A percentile compares a stretch with the other conserved stretches of the same genome.
phyloP scores from a whole-genome alignment of 768 basidiomycete species.

The Boletus huronensis region DNA sequence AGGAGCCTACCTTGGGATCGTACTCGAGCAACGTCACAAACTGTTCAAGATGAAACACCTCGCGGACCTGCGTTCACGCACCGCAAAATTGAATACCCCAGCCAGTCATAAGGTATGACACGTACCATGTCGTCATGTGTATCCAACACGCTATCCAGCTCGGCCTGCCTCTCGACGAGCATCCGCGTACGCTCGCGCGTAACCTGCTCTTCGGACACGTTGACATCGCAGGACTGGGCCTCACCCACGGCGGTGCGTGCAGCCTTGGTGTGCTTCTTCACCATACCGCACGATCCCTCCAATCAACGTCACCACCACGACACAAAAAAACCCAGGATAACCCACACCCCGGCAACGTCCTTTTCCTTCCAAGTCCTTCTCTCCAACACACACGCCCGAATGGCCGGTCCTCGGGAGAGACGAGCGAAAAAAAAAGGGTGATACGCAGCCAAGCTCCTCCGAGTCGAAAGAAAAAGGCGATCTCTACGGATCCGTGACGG shows the following conservation, averaged over 20 bases:
- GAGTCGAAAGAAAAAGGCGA: slow-evolving; percentile 34
- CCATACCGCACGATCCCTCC: slow-evolving; percentile 12
- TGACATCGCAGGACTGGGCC: not conserved
- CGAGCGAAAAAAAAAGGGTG: slow-evolving; percentile 1
- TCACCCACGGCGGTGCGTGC: not conserved
- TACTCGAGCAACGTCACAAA: slow-evolving; percentile 74
- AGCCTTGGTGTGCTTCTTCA: slow-evolving; percentile 20
- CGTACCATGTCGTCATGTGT: slow-evolving; percentile 74
- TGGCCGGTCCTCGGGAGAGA: not conserved
- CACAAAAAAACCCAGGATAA: not conserved
- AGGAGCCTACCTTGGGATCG: slow-evolving; percentile 66
- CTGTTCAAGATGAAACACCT: slow-evolving; percentile 84
- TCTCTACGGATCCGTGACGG: slow-evolving; percentile 65
- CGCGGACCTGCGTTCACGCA: slow-evolving; percentile 57
- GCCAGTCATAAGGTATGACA: slow-evolving; percentile 11
- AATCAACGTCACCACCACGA: slow-evolving; percentile 7
- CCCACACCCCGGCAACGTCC: not conserved
- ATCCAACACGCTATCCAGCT: slow-evolving; percentile 57
- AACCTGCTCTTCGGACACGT: slow-evolving; percentile 22
- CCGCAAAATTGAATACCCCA: not conserved
- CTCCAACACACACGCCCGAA: not conserved
- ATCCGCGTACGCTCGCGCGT: slow-evolving; percentile 41
- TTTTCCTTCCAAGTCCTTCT: not conserved
- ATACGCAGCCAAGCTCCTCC: not conserved
- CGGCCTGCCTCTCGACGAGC: slow-evolving; percentile 55